phyloP scores from a whole-genome alignment of 1,284 basidiomycete genomes.

The Fistulina hepatica region DNA sequence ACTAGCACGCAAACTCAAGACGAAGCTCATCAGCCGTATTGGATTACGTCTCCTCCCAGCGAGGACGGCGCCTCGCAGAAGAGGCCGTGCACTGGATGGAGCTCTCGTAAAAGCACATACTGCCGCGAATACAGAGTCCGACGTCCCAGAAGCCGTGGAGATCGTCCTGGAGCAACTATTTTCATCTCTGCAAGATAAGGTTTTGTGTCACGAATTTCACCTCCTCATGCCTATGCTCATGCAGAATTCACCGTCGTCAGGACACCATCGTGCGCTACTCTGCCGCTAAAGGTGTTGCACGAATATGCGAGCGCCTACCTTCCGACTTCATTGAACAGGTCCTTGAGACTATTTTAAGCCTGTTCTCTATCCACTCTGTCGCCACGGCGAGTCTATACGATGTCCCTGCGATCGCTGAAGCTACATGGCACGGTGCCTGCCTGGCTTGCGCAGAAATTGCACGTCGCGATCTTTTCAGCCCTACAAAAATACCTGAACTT shows the following conservation, averaged over 20 bases:
- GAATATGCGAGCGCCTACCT: conserved; percentile 77
- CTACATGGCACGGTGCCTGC: conserved; percentile 92
- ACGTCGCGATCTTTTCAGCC: conserved; percentile 62
- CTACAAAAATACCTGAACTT: conserved; percentile 47
- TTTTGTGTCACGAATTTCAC: too few relatives aligned
- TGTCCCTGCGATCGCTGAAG: conserved; percentile 67
- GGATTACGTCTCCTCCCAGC: conserved; percentile 53
- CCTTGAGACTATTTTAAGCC: conserved; percentile 62
- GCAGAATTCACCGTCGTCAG: conserved; percentile 30
- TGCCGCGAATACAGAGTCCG: conserved; percentile 37
- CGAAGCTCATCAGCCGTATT: conserved; percentile 55
- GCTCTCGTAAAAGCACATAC: background rate
- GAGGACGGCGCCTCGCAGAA: conserved; percentile 27
- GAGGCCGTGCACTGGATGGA: conserved; percentile 12
- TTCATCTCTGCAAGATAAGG: conserved; percentile 72
- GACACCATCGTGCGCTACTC: conserved; percentile 96
- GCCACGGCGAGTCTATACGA: conserved; percentile 54
- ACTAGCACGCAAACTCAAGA: conserved; percentile 52
- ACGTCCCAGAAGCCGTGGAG: conserved; percentile 78
- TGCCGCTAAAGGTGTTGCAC: conserved; percentile 85
- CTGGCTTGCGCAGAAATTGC: conserved; percentile 90
- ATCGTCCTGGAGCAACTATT: conserved; percentile 67
- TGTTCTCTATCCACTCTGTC: conserved; percentile 58
- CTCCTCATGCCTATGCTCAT: too few relatives aligned
- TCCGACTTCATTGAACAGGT: conserved; percentile 69